Conservation (phyloP, 2,329 filamentous ascomycete species). For the Venturia effusa region DNA sequence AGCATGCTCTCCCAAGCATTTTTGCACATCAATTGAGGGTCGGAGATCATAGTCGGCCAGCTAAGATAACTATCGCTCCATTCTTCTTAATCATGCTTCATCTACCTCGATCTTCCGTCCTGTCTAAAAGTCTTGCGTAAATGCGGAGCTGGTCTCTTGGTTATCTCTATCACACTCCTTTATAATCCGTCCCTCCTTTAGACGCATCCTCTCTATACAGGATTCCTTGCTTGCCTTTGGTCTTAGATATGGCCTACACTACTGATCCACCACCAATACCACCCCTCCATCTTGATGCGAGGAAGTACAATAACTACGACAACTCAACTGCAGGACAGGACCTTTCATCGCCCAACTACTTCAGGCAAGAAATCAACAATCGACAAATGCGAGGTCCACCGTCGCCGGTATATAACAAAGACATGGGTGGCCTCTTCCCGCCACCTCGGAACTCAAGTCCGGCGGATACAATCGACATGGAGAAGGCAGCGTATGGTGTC, state of each 20-base stretch:
- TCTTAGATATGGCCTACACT: background rate
- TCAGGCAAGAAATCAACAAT: background rate
- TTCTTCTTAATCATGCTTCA: background rate
- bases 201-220: background rate
- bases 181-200: background rate
- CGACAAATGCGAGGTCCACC: background rate
- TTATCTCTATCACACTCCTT: background rate
- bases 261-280: background rate
- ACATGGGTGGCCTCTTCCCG: background rate
- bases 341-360: background rate
- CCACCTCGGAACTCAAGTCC: background rate
- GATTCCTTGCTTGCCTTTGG: background rate
- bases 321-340: background rate
- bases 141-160: background rate
- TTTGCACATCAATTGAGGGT: background rate
- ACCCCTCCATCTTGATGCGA: background rate
- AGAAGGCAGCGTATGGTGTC: background rate
- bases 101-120: background rate
- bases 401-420: too few relatives aligned
- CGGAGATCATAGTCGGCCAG: background rate
- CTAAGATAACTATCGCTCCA: slow-evolving; percentile 1
- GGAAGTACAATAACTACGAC: background rate
- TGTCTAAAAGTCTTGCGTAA: background rate
- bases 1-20: background rate
- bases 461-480: background rate